Base-by-base conservation (phyloP, 2,329 filamentous ascomycete species). In the Ophiostoma sp. region DNA sequence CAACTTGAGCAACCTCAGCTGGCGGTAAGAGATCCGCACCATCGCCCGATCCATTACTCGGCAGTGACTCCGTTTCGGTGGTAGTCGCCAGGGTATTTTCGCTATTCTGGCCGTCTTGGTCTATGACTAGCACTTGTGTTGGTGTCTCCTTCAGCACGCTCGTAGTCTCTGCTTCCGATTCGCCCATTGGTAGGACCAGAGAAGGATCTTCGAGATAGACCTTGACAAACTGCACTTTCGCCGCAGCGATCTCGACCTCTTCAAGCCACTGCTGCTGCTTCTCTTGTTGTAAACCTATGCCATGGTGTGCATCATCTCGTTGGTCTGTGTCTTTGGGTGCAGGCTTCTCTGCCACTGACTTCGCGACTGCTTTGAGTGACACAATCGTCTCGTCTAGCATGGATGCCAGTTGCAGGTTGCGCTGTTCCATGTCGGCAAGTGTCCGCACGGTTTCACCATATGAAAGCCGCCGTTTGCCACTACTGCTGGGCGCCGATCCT, bases 301-400 rank as follows among this genome's bases (percentile, higher is more conserved):
- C 55, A 0, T 6, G 14, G 6, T 7, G 14, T 38, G 5, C 14
- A 3, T n/a, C 38, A 8, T 41, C 60, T 5, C 42, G 40, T 7
- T 27, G 5, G 38, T 42, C 60, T 14, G 60, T 42, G 8, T 42
- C 40, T 4, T 18, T 44, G 3, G 16, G 16, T 63, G 60, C 8
- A 11, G 60, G 16, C 14, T 18, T 66, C 3, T 27, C 65, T 1
- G 41, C 85, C 82, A 69, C 77, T 71, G 62, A 82, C 79, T 40
- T 83, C 49, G 88, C 87, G 65, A 88, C 79, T 1, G 82, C 79
- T 79, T 86, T 88, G 1, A 94, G 81, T 64, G 85, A 85, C 1
- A 81, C 78, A 36, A 92, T 83, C 0, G 88, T 87, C 70, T 87
- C 85, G 67, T 89, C 86, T 9, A 94, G 82, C 82, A 93, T 86